Percentiles rank a stretch among this genome's conserved stretches.
Evolutionary conservation across 2,329 filamentous ascomycete species (phyloP).

Genomic region (Fusarium duplospermum): DNA sequence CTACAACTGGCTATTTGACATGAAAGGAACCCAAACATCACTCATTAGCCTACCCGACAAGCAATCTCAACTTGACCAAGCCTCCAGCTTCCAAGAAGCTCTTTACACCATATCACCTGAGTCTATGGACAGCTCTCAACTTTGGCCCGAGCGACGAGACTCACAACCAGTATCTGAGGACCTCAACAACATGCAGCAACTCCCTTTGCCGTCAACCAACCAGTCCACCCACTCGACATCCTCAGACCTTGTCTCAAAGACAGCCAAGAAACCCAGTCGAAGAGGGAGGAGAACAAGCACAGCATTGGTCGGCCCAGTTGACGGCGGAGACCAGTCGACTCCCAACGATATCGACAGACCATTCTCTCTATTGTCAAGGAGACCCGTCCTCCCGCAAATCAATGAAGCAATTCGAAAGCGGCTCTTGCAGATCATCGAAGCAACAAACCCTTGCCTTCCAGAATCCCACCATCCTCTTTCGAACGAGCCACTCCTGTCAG

Average conservation of each 20-base stretch:
- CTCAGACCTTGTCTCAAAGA: not conserved
- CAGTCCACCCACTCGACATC: not conserved
- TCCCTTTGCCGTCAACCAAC: not conserved
- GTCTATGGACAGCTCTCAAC: constrained; percentile 36
- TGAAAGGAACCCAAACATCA: constrained; percentile 45
- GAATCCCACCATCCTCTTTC: constrained; percentile 50
- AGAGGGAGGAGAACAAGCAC: not conserved
- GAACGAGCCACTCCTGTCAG: constrained; percentile 63
- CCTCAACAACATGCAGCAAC: not conserved
- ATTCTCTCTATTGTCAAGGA: constrained; percentile 40
- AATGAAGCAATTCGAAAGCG: constrained; percentile 48
- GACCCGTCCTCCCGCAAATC: constrained; percentile 45
- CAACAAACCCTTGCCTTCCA: constrained; percentile 59
- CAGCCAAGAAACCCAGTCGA: not conserved
- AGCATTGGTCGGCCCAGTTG: not conserved
- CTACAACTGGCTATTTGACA: constrained; percentile 72
- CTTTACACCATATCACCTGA: constrained; percentile 22
- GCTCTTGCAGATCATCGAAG: constrained; percentile 64
- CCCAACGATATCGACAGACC: constrained; percentile 43
- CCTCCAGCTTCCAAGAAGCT: constrained; percentile 7
- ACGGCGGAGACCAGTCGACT: not conserved
- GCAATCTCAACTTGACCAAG: not conserved
- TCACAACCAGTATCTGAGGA: not conserved
- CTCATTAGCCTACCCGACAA: constrained; percentile 5
- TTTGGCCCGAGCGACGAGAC: constrained; percentile 21